phyloP scores from a whole-genome alignment of 2,329 filamentous ascomycete genomes.

The Amauroascus verrucosus region DNA sequence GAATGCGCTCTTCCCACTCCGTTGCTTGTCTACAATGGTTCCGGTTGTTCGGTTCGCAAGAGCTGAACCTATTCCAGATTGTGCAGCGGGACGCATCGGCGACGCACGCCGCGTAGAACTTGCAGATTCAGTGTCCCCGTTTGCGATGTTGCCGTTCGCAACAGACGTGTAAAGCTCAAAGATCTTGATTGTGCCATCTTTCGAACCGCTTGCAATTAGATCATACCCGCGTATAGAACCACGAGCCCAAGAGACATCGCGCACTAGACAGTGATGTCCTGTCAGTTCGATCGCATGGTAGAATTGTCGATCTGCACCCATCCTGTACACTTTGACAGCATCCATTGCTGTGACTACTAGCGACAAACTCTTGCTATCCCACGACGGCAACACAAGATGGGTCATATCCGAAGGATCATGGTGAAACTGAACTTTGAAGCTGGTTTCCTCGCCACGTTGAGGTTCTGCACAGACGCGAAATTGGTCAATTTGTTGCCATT shows the following conservation, averaged over 20 bases:
- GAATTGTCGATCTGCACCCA: slow-evolving; percentile 63
- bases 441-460: slow-evolving; percentile 70
- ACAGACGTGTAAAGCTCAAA: slow-evolving; percentile 51
- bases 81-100: slow-evolving; percentile 21
- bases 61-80: slow-evolving; percentile 36
- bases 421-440: slow-evolving; percentile 79
- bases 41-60: slow-evolving; percentile 26
- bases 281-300: slow-evolving; percentile 70
- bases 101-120: slow-evolving; percentile 18
- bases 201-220: slow-evolving; percentile 80
- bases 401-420: slow-evolving; percentile 63
- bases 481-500: slow-evolving; percentile 66
- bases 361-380: slow-evolving; percentile 65
- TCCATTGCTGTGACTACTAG: slow-evolving; percentile 82
- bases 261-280: slow-evolving; percentile 64
- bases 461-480: slow-evolving; percentile 63
- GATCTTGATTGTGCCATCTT: slow-evolving; percentile 83
- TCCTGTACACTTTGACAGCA: slow-evolving; percentile 71
- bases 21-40: slow-evolving; percentile 25
- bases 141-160: slow-evolving; percentile 21
- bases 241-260: slow-evolving; percentile 86
- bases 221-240: slow-evolving; percentile 86
- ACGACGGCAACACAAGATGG: slow-evolving; percentile 70
- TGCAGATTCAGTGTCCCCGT: slow-evolving; percentile 22
- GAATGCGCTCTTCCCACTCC: slow-evolving; percentile 30